phyloP scores from a whole-genome alignment of 1,284 basidiomycete species.

The Marasmius sp. region DNA sequence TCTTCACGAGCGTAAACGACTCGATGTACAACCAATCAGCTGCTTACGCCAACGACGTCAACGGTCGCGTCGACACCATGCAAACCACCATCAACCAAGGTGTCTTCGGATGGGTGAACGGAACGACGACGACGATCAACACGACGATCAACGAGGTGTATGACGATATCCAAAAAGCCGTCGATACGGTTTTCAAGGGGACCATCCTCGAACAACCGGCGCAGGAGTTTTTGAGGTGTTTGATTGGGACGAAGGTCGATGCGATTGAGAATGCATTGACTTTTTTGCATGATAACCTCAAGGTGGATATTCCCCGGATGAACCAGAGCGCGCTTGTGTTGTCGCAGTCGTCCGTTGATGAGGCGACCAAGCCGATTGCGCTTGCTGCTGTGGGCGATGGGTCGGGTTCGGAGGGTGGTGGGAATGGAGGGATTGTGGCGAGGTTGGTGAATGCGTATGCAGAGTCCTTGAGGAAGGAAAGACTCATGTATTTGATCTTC shows the following conservation, averaged over 20 bases:
- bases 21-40: slow-evolving; percentile 80
- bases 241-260: slow-evolving; percentile 87
- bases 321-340: slow-evolving; percentile 76
- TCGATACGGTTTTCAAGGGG: slow-evolving; percentile 75
- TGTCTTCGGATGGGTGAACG: slow-evolving; percentile 92
- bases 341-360: slow-evolving; percentile 66
- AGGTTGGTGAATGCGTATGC: slow-evolving; percentile 76
- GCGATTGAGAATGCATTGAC: slow-evolving; percentile 87
- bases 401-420: slow-evolving; percentile 42
- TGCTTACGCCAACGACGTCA: slow-evolving; percentile 76
- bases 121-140: slow-evolving; percentile 89
- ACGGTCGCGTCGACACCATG: slow-evolving; percentile 64
- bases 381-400: slow-evolving; percentile 75
- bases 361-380: slow-evolving; percentile 78
- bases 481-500: slow-evolving; percentile 80
- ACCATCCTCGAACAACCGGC: slow-evolving; percentile 81
- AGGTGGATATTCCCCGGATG: slow-evolving; percentile 75
- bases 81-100: slow-evolving; percentile 82
- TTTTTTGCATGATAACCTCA: slow-evolving; percentile 88
- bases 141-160: slow-evolving; percentile 75
- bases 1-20: slow-evolving; percentile 76
- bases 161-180: slow-evolving; percentile 67
- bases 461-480: slow-evolving; percentile 73
- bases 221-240: slow-evolving; percentile 86
- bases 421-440: slow-evolving; percentile 72